Evolutionary conservation across 2,329 filamentous ascomycete genomes (phyloP).

Genomic region (Penicillium polonicum): DNA sequence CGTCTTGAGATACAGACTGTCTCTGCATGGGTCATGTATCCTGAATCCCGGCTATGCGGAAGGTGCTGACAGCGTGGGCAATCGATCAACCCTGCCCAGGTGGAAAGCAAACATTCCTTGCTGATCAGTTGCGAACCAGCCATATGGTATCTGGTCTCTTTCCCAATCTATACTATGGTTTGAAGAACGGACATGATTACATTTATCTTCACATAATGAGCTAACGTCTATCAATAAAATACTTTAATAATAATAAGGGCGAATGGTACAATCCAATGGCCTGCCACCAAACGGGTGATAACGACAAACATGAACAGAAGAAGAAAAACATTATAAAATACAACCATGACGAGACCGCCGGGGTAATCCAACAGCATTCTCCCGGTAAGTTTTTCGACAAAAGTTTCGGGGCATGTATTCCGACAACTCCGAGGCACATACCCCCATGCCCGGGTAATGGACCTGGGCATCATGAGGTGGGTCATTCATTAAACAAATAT

Average conservation of each 20-base stretch:
- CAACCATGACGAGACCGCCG: conserved; percentile 15
- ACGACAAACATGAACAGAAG: conserved; percentile 30
- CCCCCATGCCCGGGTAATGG: conserved; percentile 19
- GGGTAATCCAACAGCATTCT: conserved; percentile 12
- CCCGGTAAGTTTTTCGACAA: conserved; percentile 12
- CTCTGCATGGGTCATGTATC: background rate
- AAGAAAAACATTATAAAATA: conserved; percentile 29
- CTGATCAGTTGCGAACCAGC: background rate
- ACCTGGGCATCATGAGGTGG: conserved; percentile 27
- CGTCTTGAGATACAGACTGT: background rate
- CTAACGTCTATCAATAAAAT: conserved; percentile 19
- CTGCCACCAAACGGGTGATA: conserved; percentile 25
- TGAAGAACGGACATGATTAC: conserved; percentile 15
- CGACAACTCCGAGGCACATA: conserved; percentile 18
- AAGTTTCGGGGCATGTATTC: conserved; percentile 6
- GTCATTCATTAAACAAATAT: conserved; percentile 31
- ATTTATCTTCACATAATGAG: conserved; percentile 21
- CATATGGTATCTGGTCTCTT: background rate
- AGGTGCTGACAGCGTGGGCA: background rate
- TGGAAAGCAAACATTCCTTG: background rate
- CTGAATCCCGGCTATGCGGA: background rate
- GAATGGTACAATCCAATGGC: conserved; percentile 18
- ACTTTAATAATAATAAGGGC: conserved; percentile 20
- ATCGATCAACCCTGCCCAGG: background rate
- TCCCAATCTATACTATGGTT: background rate